Evolutionary conservation across 257 asterid species (phyloP).

Genomic region (Przewalskia tangutica): DNA sequence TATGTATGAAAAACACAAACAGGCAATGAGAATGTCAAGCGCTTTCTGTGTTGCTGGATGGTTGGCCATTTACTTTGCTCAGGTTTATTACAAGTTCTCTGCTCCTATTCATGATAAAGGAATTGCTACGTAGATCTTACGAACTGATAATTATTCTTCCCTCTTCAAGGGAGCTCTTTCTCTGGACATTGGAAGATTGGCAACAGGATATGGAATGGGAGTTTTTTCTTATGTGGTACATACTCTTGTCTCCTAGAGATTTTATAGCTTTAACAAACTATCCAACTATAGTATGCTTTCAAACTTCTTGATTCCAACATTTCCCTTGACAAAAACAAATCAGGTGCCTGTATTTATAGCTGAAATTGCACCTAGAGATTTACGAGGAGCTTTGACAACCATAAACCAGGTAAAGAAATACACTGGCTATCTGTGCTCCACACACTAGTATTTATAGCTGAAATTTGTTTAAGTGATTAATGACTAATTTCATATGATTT

Average conservation of each 20-base stretch:
- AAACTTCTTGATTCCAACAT: background rate
- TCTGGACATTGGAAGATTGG: constrained; percentile 77
- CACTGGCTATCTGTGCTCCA: background rate
- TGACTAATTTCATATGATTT: background rate
- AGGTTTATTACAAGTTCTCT: constrained; percentile 27
- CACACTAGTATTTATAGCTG: background rate
- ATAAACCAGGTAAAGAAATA: constrained; percentile 54
- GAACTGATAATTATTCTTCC: constrained; percentile 6
- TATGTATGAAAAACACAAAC: constrained; percentile 22
- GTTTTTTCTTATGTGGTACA: constrained; percentile 81
- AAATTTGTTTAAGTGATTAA: background rate
- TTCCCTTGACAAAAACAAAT: background rate
- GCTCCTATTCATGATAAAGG: background rate
- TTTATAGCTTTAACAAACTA: background rate
- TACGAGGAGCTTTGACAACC: constrained; percentile 83
- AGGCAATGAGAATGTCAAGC: constrained; percentile 91
- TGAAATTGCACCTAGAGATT: constrained; percentile 77
- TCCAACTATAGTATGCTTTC: background rate
- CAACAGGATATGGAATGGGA: constrained; percentile 97
- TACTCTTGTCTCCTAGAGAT: background rate
- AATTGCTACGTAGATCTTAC: background rate
- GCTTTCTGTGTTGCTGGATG: constrained; percentile 71
- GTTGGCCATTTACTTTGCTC: constrained; percentile 77
- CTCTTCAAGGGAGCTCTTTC: constrained; percentile 34
- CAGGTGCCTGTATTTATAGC: constrained; percentile 93